These are phyloP conservation scores for Mycena galopus DNA, from an alignment of 768 basidiomycete genomes.

Conservation along the genomic window DNA sequence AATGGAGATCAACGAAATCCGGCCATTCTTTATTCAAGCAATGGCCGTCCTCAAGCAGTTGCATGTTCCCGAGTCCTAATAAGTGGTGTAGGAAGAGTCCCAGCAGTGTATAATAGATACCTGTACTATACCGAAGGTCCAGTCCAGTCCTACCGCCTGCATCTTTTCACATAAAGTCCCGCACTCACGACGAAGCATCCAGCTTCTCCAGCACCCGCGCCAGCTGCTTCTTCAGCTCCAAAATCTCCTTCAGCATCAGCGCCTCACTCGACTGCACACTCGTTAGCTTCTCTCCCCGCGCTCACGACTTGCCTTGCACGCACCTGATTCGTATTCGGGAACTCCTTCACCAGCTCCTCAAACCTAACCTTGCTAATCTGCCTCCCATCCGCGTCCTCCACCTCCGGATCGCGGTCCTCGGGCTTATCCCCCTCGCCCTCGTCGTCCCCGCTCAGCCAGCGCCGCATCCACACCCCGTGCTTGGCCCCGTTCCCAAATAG, in stretches of 20 bases:
- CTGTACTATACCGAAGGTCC: background rate
- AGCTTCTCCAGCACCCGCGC: conserved; percentile 53
- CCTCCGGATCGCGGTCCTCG: conserved; percentile 68
- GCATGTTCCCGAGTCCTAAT: conserved; percentile 5
- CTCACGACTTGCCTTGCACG: conserved; percentile 37
- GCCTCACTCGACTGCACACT: conserved; percentile 74
- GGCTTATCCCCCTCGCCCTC: conserved; percentile 71
- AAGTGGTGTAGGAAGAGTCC: background rate
- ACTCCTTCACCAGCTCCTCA: conserved; percentile 73
- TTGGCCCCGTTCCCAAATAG: conserved; percentile 56
- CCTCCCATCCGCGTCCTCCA: conserved; percentile 66
- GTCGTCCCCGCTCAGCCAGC: conserved; percentile 73
- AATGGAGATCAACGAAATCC: conserved; percentile 95
- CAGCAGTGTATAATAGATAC: conserved; percentile 1
- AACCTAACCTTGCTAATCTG: conserved; percentile 81
- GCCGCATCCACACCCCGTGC: conserved; percentile 74
- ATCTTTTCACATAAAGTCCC: background rate
- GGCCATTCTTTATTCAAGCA: conserved; percentile 87
- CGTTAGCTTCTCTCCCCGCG: background rate
- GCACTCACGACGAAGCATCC: conserved; percentile 37
- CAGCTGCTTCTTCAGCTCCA: conserved; percentile 64
- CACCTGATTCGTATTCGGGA: conserved; percentile 82
- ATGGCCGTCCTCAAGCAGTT: conserved; percentile 82
- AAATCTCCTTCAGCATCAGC: conserved; percentile 74
- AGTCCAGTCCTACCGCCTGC: background rate